Evolutionary conservation across 257 asterid species (phyloP).

Genomic region (Nicotiana tabacum): DNA sequence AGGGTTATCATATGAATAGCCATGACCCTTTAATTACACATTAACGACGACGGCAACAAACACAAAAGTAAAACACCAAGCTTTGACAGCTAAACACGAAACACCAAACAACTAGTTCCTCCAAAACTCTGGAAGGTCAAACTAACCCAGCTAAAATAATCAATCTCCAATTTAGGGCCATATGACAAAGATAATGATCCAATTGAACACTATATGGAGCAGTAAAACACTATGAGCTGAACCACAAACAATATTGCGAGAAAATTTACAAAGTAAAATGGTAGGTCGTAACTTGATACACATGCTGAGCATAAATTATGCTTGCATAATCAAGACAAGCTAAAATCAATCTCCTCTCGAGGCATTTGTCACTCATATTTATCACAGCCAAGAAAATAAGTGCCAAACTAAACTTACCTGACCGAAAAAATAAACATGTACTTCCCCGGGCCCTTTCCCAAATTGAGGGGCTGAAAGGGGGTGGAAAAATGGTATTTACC

Average conservation of each 20-base stretch:
- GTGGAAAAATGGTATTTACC: no score
- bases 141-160: neutral
- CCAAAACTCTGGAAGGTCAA: neutral
- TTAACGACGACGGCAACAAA: no score
- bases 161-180: neutral
- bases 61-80: no score
- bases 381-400: neutral
- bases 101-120: neutral
- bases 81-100: no score
- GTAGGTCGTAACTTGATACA: neutral
- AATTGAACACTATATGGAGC: neutral
- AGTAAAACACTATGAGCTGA: neutral
- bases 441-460: no score
- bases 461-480: no score
- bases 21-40: no score
- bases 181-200: neutral
- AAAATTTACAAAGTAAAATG: neutral
- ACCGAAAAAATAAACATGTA: neutral
- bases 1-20: no score
- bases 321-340: neutral
- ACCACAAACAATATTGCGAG: neutral
- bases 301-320: neutral
- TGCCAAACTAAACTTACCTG: neutral
- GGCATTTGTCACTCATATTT: neutral
- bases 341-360: neutral